A percentile compares a stretch with the other conserved stretches of the same genome.
phyloP scores from a whole-genome alignment of 2,329 filamentous ascomycete genomes.

The Colletotrichum tropicale region DNA sequence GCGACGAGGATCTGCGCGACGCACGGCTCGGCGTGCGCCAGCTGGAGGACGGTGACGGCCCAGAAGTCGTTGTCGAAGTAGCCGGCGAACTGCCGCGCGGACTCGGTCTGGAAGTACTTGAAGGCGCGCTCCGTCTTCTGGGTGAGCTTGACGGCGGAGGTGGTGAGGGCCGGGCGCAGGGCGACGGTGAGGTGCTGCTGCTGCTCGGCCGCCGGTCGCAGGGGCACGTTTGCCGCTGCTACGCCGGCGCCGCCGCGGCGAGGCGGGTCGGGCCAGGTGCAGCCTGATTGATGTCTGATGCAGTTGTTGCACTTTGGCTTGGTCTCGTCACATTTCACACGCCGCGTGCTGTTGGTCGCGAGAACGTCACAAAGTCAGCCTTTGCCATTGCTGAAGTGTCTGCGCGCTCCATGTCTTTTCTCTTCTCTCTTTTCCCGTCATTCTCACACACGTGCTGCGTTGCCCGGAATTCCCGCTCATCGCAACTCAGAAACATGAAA shows the following conservation, averaged over 20 bases:
- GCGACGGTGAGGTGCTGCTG: background rate
- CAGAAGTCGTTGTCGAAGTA: conserved; percentile 5
- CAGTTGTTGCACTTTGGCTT: background rate
- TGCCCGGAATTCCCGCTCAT: background rate
- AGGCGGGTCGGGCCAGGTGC: background rate
- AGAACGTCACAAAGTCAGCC: background rate
- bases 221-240: background rate
- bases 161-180: background rate
- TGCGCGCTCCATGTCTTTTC: background rate
- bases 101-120: background rate
- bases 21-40: background rate
- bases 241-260: background rate
- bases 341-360: background rate
- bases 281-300: background rate
- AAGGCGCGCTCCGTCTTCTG: background rate
- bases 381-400: background rate
- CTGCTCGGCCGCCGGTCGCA: background rate
- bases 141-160: background rate
- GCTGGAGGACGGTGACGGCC: background rate
- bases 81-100: background rate
- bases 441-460: background rate
- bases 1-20: conserved; percentile 13
- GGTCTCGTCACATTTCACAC: background rate
- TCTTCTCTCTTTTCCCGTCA: background rate
- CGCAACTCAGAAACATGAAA: background rate